Percentiles rank a stretch among this genome's conserved stretches.
phyloP scores from a whole-genome alignment of 202 grass and related monocot genomes.

The Panicum hallii region DNA sequence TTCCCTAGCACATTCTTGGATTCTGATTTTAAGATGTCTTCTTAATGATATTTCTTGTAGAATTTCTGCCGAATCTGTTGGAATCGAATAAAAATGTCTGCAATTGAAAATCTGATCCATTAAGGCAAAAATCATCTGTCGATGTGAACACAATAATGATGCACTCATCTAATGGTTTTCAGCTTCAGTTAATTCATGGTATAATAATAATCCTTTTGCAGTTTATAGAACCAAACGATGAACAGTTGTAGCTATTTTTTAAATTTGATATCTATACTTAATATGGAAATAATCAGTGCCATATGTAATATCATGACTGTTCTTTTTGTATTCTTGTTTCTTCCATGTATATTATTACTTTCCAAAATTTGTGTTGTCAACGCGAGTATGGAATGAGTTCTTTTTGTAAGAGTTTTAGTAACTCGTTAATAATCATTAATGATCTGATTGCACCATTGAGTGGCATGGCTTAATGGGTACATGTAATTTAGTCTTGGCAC shows the following conservation, averaged over 20 bases:
- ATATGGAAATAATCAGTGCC: not conserved
- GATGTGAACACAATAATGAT: not conserved
- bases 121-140: constrained; percentile 37
- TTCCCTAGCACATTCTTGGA: not conserved
- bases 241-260: not conserved
- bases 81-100: constrained; percentile 26
- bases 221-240: not conserved
- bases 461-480: constrained; percentile 23
- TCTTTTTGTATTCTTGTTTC: not conserved
- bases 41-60: not conserved
- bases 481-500: constrained; percentile 30
- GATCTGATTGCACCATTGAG: constrained; percentile 19
- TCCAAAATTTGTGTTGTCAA: not conserved
- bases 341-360: not conserved
- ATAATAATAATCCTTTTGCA: constrained; percentile 14
- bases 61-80: not conserved
- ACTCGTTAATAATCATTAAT: constrained; percentile 17
- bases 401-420: not conserved
- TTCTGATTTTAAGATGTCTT: constrained; percentile 5
- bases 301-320: not conserved
- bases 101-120: not conserved
- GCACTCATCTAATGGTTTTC: constrained; percentile 22
- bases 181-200: constrained; percentile 1
- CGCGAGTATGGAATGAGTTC: not conserved
- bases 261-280: constrained; percentile 14